Conservation (phyloP, 345 rosid species). For the Kernera saxatilis region DNA sequence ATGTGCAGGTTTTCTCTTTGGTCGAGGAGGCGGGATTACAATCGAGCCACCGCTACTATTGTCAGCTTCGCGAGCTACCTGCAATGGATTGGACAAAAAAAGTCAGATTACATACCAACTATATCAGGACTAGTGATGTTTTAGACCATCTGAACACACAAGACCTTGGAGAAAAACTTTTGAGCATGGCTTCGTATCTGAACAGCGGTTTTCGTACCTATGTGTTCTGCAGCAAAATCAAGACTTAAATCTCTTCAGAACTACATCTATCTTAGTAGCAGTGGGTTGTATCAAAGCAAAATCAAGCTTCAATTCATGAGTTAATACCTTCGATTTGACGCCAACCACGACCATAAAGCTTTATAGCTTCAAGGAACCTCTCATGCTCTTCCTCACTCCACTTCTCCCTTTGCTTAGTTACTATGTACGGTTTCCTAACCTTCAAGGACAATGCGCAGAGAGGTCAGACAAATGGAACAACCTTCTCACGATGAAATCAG, state of each 20-base stretch:
- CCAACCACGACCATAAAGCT: conserved; percentile 86
- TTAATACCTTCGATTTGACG: conserved; percentile 68
- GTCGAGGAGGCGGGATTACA: conserved; percentile 91
- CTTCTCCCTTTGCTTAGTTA: conserved; percentile 80
- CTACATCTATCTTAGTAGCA: background rate
- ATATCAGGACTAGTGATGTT: background rate
- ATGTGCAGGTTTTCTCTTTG: conserved; percentile 72
- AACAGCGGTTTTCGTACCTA: conserved; percentile 85
- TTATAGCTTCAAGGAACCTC: conserved; percentile 81
- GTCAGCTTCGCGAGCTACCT: conserved; percentile 57
- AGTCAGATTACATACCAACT: background rate
- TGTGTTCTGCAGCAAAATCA: conserved; percentile 53
- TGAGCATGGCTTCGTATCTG: conserved; percentile 99
- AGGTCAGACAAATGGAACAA: background rate
- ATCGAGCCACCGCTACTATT: conserved; percentile 28
- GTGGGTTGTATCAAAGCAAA: background rate
- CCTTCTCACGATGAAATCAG: background rate
- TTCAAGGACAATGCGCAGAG: conserved; percentile 11
- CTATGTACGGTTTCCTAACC: conserved; percentile 80
- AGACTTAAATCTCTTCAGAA: conserved; percentile 4
- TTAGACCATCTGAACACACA: background rate
- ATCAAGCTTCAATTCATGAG: background rate
- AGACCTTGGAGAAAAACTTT: conserved; percentile 88
- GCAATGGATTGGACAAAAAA: conserved; percentile 13
- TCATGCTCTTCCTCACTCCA: conserved; percentile 90